Evolutionary conservation across 495 filamentous ascomycete genomes (phyloP).

Genomic region (Penicillium parvum): DNA sequence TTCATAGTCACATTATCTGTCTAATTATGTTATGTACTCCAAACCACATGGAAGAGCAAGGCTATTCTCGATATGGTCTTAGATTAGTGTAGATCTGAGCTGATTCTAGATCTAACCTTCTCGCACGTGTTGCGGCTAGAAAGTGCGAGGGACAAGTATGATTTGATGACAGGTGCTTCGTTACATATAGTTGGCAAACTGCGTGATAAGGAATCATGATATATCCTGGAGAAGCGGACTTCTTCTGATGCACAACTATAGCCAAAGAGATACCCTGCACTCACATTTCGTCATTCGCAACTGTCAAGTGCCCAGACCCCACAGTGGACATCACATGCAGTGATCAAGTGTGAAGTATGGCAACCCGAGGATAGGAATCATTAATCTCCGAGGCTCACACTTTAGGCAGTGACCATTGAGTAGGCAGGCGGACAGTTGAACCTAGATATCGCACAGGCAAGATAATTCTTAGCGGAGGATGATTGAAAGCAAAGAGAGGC

Average conservation of each 20-base stretch:
- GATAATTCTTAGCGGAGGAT: no score
- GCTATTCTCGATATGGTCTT: no score
- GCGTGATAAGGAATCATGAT: no score
- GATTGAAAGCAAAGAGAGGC: background rate
- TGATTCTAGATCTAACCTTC: no score
- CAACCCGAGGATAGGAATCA: conserved; percentile 1
- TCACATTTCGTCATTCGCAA: background rate
- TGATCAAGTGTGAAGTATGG: background rate
- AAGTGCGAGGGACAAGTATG: background rate
- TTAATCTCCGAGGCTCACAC: conserved; percentile 1
- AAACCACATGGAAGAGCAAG: no score
- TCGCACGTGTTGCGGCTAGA: background rate
- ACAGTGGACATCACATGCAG: conserved; percentile 12
- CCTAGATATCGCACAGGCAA: background rate
- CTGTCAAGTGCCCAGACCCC: conserved; percentile 1
- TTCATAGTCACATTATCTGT: background rate
- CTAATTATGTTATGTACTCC: no score
- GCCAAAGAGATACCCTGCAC: no score
- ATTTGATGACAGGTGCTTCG: background rate
- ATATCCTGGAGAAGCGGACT: no score
- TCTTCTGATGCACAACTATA: no score
- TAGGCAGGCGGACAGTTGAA: no score
- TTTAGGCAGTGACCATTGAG: background rate
- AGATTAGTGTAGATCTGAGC: no score
- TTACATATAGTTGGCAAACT: no score